Percentiles rank a stretch among this genome's conserved stretches.
Evolutionary conservation across 139 green algal species (phyloP).

Genomic region (Chlamydomonas incerta): DNA sequence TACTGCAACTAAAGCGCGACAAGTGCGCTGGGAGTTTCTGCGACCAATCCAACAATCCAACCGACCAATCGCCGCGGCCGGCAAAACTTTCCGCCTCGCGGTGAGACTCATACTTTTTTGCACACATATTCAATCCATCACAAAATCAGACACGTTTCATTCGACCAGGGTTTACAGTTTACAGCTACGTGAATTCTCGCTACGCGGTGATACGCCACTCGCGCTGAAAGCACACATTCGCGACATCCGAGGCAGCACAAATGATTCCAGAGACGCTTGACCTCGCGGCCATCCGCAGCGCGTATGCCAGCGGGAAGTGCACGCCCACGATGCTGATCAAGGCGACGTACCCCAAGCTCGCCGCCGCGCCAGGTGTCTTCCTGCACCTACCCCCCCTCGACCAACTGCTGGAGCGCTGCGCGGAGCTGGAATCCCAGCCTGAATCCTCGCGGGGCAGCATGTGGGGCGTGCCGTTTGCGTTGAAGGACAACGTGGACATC

Average conservation of each 20-base stretch:
- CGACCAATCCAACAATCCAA: no score
- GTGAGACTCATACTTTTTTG: no score
- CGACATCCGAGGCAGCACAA: not conserved
- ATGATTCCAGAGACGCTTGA: slow-evolving; percentile 37
- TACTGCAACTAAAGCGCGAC: no score
- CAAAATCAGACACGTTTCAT: no score
- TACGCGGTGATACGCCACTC: no score
- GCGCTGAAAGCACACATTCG: not conserved
- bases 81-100: no score
- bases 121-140: no score
- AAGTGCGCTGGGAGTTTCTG: no score
- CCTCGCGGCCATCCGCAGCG: slow-evolving; percentile 46
- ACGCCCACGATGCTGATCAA: slow-evolving; percentile 56
- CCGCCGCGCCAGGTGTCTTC: slow-evolving; percentile 48
- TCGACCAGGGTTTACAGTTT: no score
- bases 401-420: slow-evolving; percentile 53
- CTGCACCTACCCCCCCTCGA: slow-evolving; percentile 45
- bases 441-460: slow-evolving; percentile 54
- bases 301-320: slow-evolving; percentile 52
- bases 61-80: no score
- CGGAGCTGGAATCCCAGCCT: slow-evolving; percentile 59
- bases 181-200: no score
- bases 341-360: slow-evolving; percentile 51
- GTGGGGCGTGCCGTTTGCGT: slow-evolving; percentile 80
- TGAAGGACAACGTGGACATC: slow-evolving; percentile 91